Evolutionary conservation across 225 moss, liverwort and hornwort species (phyloP), one percentile per base, ranked within the genome.

Genomic region (Polytrichum commune): DNA sequence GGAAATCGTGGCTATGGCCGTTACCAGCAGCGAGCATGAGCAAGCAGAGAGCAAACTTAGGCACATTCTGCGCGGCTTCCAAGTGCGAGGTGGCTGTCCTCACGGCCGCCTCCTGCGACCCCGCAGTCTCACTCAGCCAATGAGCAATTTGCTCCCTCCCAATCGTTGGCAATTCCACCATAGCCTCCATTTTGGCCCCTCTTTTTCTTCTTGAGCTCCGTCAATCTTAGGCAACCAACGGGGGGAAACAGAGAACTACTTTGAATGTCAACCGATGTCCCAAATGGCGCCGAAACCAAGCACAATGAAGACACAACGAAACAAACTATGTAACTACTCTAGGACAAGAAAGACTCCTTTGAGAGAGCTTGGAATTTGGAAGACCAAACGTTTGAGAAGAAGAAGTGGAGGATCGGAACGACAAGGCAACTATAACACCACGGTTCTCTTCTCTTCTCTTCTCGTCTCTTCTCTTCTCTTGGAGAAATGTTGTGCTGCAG

Each of bases 81-180:
- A 95, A 76, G 69, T 90, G 89, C 54, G 86, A 85, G 8, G 92
- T 90, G 69, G 92, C 92, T 27, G 82, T 83, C 66, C 86, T 83
- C 46, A 95, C 90, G 63, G 82, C 87, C 63, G 78, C 84, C 86
- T 95, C 90, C 58, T 90, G 81, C 57, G 87, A 63, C 66, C 95
- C 89, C 55, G 90, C 86, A 61, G 95, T 92, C 73, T 92, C 95
- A 74, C 90, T 88, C 2, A 92, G 81, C 95, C 95, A 92, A 46
- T 79, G 85, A 10, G 92, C 90, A 55, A 95, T 92, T 76, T 90
- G 90, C 25, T 88, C 95, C 81, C 83, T 78, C 29, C 84, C 92
- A 8, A 89, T 87, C 65, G 80, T 81, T 65, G 90, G 78, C 64
- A 95, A 77, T 64, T 95, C 80, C 83, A 95, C 90, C 95, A 95